Percentiles rank a stretch among this genome's conserved stretches.
phyloP scores from a whole-genome alignment of 257 asterid genomes.

The Nicotiana sylvestris region DNA sequence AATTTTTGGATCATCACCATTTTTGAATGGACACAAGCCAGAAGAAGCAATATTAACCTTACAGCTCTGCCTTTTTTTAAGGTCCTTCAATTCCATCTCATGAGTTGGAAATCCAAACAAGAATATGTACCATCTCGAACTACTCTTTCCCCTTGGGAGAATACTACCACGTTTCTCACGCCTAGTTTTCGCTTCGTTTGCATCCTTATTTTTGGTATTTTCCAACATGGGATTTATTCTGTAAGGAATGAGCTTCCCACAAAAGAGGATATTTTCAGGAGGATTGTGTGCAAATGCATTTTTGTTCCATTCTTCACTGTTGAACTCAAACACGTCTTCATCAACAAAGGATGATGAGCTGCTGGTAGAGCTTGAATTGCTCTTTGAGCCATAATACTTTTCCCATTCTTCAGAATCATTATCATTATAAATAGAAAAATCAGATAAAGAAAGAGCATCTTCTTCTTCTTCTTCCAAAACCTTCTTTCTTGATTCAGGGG shows the following conservation, averaged over 20 bases:
- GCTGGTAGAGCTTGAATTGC: background rate
- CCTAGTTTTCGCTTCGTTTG: background rate
- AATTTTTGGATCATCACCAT: background rate
- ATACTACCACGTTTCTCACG: background rate
- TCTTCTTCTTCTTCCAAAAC: background rate
- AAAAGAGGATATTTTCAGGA: constrained; percentile 48
- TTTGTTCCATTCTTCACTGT: constrained; percentile 22
- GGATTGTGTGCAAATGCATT: background rate
- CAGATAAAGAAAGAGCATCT: background rate
- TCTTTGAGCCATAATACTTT: background rate
- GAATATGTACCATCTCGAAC: constrained; percentile 47
- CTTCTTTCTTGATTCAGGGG: background rate
- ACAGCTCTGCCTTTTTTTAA: constrained; percentile 57
- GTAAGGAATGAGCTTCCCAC: constrained; percentile 53
- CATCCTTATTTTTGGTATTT: constrained; percentile 4
- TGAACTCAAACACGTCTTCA: constrained; percentile 15
- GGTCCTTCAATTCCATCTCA: constrained; percentile 45
- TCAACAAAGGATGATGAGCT: background rate
- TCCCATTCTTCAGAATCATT: background rate
- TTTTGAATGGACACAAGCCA: constrained; percentile 3
- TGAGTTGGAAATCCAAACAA: constrained; percentile 42
- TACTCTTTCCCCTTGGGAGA: constrained; percentile 3
- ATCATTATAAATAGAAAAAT: background rate
- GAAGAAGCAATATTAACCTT: constrained; percentile 3
- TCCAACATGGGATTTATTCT: constrained; percentile 16